A percentile compares a stretch with the other conserved stretches of the same genome.
These are phyloP conservation scores for Russula lepida DNA, from an alignment of 768 basidiomycete genomes.

Conservation along the genomic window DNA sequence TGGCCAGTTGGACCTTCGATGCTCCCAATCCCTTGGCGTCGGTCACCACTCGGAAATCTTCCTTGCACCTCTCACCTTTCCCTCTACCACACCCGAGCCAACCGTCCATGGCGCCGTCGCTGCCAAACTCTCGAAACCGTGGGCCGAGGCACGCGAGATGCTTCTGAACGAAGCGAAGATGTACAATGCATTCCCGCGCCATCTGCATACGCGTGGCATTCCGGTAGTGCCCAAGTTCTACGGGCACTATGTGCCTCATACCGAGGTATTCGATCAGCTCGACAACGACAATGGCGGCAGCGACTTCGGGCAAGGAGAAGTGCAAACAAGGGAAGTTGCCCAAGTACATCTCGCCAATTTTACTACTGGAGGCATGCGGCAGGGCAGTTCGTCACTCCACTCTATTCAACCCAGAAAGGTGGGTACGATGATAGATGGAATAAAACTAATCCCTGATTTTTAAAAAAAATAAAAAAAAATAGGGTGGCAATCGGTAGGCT, in stretches of 20 bases:
- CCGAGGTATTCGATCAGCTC: conserved; percentile 2
- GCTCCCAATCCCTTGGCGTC: conserved; percentile 30
- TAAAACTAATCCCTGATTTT: background rate
- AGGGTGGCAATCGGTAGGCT: conserved; percentile 28
- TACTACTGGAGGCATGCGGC: conserved; percentile 44
- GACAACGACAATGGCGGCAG: no score
- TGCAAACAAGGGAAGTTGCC: background rate
- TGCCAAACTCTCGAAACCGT: conserved; percentile 22
- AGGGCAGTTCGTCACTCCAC: conserved; percentile 24
- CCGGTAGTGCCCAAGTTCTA: conserved; percentile 57
- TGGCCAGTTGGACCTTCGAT: conserved; percentile 36
- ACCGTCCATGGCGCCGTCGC: conserved; percentile 20
- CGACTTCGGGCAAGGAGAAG: background rate
- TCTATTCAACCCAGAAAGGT: conserved; percentile 21
- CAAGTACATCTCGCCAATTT: conserved; percentile 31
- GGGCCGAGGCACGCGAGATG: background rate
- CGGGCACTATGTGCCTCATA: conserved; percentile 42
- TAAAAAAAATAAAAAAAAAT: background rate
- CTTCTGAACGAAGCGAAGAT: conserved; percentile 34
- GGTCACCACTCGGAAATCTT: conserved; percentile 51
- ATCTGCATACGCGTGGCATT: conserved; percentile 43
- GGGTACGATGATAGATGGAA: background rate
- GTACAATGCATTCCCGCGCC: conserved; percentile 38
- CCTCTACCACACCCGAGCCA: conserved; percentile 24
- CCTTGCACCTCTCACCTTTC: conserved; percentile 44